Base-by-base conservation (phyloP, 345 rosid genomes). In the Hypericum androsaemum region DNA sequence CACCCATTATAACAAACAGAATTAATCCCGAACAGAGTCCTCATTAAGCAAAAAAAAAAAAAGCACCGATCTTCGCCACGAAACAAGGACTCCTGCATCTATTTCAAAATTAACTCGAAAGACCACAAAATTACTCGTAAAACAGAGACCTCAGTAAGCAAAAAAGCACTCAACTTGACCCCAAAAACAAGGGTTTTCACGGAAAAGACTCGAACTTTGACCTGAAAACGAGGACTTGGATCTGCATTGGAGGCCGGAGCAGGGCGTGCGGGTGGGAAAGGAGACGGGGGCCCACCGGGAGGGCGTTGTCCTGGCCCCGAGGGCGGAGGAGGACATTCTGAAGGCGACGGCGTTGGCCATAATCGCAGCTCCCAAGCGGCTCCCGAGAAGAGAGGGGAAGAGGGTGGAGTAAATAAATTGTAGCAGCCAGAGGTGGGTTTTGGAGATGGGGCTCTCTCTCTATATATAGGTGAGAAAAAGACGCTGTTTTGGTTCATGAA, bases 181-280 rank as follows among this genome's bases (percentile, higher is more conserved):
- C 1, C 32, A 22, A 22, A 22, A 22, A n/a, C 32, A 22, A 22
- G 32, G 32, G 4, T 22, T n/a, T n/a, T n/a, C 38, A 62, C 40
- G 13, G 22, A 16, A 44, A 36, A 41, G 15, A 8, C 37, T n/a
- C 36, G 13, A 52, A 39, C 40, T 12, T 35, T 36, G 71, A 89
- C 97, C 92, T 42, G 82, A 69, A 53, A 78, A 60, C 6, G 78
- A 64, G 54, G 70, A 63, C 43, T 57, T 72, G 39, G 81, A 66
- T 68, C 69, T 61, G 54, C 66, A 62, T 28, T 67, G 81, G 10
- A 84, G 73, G 22, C 64, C 64, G 40, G 69, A 52, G 61, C n/a
- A n/a, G n/a, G n/a, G n/a, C n/a, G n/a, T n/a, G n/a, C 71, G 50
- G 53, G 66, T 22, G 70, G 32, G 2, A 22, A 59, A 55, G 64